These are phyloP conservation scores for Suillus discolor DNA, from an alignment of 768 basidiomycete genomes.

Conservation along the genomic window DNA sequence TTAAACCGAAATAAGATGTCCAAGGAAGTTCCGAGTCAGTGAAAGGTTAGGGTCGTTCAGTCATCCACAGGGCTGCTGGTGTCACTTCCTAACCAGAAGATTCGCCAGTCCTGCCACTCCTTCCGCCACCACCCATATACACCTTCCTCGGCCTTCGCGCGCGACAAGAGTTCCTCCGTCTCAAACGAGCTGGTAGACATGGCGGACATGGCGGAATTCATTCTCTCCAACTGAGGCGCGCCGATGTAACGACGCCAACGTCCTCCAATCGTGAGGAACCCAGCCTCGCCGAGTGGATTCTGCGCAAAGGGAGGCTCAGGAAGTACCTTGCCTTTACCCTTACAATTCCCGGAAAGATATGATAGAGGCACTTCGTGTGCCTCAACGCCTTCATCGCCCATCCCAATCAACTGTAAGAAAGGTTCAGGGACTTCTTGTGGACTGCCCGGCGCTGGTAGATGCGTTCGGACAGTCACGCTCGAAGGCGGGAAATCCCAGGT, in stretches of 20 bases:
- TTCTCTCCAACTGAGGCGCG: constrained; percentile 43
- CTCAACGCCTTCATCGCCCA: constrained; percentile 74
- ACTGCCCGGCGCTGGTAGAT: constrained; percentile 31
- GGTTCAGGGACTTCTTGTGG: constrained; percentile 29
- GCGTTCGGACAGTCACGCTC: constrained; percentile 55
- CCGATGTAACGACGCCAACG: constrained; percentile 44
- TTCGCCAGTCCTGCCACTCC: constrained; percentile 73
- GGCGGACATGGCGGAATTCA: constrained; percentile 46
- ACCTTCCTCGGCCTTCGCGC: constrained; percentile 59
- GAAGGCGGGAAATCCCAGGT: constrained; percentile 63
- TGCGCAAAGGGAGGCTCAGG: constrained; percentile 54
- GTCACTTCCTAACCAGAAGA: constrained; percentile 81
- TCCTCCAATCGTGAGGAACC: constrained; percentile 48
- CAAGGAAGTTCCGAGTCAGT: not conserved
- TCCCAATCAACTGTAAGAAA: constrained; percentile 68
- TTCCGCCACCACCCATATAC: constrained; percentile 81
- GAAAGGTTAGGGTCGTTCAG: constrained; percentile 18
- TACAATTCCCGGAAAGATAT: constrained; percentile 37
- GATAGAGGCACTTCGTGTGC: constrained; percentile 66
- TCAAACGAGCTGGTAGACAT: constrained; percentile 48
- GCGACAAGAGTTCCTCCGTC: constrained; percentile 49
- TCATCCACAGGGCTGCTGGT: constrained; percentile 26
- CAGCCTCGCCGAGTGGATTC: constrained; percentile 65
- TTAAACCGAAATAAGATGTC: constrained; percentile 7
- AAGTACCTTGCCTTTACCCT: constrained; percentile 48